Evolutionary conservation across 352 stramenopile genomes (phyloP).

Genomic region (Lagenidium sp.): DNA sequence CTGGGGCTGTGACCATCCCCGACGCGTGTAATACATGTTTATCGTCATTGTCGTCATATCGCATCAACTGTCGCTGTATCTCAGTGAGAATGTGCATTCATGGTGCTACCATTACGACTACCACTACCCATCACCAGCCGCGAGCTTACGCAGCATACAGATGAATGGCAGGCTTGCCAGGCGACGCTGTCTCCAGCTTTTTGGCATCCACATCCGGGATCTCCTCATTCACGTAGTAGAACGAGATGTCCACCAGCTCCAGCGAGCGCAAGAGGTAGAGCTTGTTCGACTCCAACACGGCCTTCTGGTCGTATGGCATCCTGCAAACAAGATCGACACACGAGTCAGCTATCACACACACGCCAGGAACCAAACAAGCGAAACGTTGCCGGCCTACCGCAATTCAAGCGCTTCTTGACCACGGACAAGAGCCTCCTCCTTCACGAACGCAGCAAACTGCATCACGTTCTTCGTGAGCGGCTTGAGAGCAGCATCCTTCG

Average conservation of each 20-base stretch:
- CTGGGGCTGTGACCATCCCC: conserved; percentile 40
- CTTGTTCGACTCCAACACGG: conserved; percentile 88
- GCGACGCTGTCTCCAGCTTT: conserved; percentile 77
- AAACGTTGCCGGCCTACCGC: conserved; percentile 26
- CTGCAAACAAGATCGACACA: conserved; percentile 31
- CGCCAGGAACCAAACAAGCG: conserved; percentile 1
- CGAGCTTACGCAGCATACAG: conserved; percentile 55
- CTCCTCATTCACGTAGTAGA: conserved; percentile 69
- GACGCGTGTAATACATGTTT: not conserved
- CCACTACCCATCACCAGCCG: too few relatives aligned
- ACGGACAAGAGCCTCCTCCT: conserved; percentile 88
- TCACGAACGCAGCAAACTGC: conserved; percentile 96
- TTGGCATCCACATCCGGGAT: conserved; percentile 69
- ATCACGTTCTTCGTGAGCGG: conserved; percentile 93
- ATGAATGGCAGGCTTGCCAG: conserved; percentile 76
- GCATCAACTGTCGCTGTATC: too few relatives aligned
- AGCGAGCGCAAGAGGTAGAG: conserved; percentile 87
- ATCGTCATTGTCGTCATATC: not conserved
- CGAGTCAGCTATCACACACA: conserved; percentile 3
- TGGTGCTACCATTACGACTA: too few relatives aligned
- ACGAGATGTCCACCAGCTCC: conserved; percentile 83
- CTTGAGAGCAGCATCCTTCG: conserved; percentile 73
- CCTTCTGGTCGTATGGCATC: conserved; percentile 94
- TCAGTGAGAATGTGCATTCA: too few relatives aligned
- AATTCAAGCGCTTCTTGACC: conserved; percentile 91